Evolutionary conservation across 192 early-diverging fungal species (phyloP), one percentile per base, ranked within the genome.

Genomic region (Umbelopsis sp.): DNA sequence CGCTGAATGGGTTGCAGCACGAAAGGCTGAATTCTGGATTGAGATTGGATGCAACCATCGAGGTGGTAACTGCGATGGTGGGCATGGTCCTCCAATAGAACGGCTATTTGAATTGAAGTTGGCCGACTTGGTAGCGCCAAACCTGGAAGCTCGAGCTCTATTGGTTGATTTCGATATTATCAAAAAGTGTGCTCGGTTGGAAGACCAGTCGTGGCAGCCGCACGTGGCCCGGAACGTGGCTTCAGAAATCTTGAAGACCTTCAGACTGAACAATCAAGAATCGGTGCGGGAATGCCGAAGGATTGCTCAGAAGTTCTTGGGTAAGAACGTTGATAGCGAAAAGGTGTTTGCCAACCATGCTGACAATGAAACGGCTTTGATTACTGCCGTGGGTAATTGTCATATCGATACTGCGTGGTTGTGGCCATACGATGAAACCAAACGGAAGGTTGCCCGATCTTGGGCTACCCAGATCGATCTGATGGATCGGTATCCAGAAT

Each of bases 401-500:
- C 69, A 70, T 51, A 70, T 70, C 95, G 94, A 90, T 75, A 91
- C 90, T 12, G 94, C 96, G 31, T 97, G 96, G 95, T 81, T 96
- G 50, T 96, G 82, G 97, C 95, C 97, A 17, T 98, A 89, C 74
- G 95, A 88, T 72, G 97, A 98, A 80, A 98, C 97, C 8, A 94
- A 94, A 74, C 89, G 97, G 74, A 98, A 98, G 84, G 85, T 89
- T 24, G 92, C 91, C 4, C 83, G 93, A 45, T 90, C 86, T 73
- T 93, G 92, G 91, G 80, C 89, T 0, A 86, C 90, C 24, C 92
- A 93, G 81, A 45, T 93, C 41, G 75, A 84, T 32, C 77, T 93
- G 10, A 89, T 98, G 81, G 95, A 97, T 26, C 73, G 81, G 44
- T 93, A 91, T 77, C 95, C 95, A 0, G 91, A 92, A 54, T 96